Conservation (phyloP, 768 basidiomycete species). For the Agrocybe praecox region DNA sequence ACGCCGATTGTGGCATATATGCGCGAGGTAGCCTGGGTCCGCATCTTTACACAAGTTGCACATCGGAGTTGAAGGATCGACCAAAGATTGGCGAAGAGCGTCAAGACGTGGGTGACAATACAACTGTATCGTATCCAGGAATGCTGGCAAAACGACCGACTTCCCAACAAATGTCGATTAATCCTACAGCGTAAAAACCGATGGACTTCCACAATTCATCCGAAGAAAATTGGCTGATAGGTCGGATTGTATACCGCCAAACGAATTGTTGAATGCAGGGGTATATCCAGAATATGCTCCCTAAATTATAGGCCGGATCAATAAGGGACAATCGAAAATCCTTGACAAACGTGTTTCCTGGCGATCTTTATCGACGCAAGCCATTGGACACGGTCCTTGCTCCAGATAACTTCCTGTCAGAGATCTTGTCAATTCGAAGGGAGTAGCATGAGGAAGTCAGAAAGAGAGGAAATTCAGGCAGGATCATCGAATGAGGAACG, state of each 20-base stretch:
- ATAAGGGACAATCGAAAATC: not conserved
- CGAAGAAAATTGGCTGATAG: not conserved
- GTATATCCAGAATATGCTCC: no score
- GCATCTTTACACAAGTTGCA: no score
- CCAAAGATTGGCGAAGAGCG: no score
- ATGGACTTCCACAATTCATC: not conserved
- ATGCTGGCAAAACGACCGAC: no score
- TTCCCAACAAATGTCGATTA: not conserved
- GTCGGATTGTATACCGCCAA: no score
- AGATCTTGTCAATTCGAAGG: not conserved
- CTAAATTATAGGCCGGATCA: not conserved
- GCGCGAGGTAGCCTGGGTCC: no score
- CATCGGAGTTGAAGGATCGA: no score
- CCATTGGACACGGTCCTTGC: not conserved
- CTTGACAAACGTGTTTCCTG: not conserved
- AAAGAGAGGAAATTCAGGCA: constrained; percentile 9
- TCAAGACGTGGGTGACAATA: no score
- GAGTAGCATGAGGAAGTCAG: not conserved
- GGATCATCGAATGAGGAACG: constrained; percentile 23
- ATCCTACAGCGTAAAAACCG: not conserved
- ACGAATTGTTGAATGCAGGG: no score
- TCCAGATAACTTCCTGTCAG: no score
- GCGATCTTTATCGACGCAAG: not conserved
- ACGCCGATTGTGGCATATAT: no score
- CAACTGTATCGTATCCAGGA: no score